These are phyloP conservation scores for Avena insularis DNA, from an alignment of 176 grass and related monocot genomes.

Conservation along the genomic window DNA sequence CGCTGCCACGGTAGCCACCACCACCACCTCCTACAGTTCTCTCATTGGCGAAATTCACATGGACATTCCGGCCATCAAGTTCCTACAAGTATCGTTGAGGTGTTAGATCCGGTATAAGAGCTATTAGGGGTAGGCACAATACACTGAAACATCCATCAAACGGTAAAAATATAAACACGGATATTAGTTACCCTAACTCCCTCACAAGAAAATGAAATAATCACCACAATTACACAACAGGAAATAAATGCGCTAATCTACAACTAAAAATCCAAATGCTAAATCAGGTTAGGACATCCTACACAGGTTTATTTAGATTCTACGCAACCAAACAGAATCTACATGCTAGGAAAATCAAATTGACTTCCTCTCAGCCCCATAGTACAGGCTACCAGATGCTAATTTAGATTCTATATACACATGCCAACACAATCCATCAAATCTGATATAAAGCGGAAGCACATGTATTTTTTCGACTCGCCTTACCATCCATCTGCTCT, in stretches of 20 bases:
- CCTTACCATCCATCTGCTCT: constrained; percentile 74
- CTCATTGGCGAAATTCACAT: constrained; percentile 71
- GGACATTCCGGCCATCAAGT: constrained; percentile 59
- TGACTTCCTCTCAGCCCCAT: neutral
- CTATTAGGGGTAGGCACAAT: too few relatives aligned
- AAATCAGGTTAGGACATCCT: too few relatives aligned
- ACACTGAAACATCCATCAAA: neutral
- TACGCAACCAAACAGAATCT: too few relatives aligned
- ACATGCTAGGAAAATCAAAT: neutral
- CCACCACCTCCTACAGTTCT: constrained; percentile 40
- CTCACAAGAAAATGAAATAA: too few relatives aligned
- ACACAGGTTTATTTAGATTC: too few relatives aligned
- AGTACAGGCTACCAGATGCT: neutral
- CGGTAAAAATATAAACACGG: too few relatives aligned
- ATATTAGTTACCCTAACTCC: too few relatives aligned
- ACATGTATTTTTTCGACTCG: constrained; percentile 18
- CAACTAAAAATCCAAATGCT: neutral
- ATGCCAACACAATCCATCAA: neutral
- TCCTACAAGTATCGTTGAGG: constrained; percentile 47
- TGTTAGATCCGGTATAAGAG: too few relatives aligned
- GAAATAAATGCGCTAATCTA: too few relatives aligned
- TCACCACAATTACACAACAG: too few relatives aligned
- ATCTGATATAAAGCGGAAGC: neutral
- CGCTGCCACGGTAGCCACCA: constrained; percentile 10
- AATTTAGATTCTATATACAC: neutral